Evolutionary conservation across 139 green algal species (phyloP).

Genomic region (Spirogloea muscicola): DNA sequence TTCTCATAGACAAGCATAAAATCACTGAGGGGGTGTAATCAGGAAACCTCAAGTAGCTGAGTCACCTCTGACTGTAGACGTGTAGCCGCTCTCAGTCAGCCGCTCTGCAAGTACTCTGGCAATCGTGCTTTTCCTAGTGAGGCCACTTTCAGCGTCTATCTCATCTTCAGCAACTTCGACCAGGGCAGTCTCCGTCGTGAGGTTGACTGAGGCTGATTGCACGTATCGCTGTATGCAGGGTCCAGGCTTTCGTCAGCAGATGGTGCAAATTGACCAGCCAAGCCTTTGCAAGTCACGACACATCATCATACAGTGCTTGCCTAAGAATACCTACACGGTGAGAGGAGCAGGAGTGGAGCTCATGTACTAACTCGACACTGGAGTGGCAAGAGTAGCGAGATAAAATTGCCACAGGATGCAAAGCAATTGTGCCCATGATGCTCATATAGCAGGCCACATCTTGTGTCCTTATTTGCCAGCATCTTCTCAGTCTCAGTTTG

Average conservation of each 20-base stretch:
- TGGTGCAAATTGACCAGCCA: background rate
- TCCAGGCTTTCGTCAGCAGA: background rate
- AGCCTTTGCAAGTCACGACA: background rate
- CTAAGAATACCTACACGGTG: slow-evolving; percentile 3
- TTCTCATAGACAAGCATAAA: too few relatives aligned
- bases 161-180: background rate
- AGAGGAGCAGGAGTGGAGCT: background rate
- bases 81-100: slow-evolving; percentile 39
- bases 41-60: too few relatives aligned
- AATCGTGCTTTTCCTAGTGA: background rate
- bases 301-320: background rate
- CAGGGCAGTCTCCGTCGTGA: slow-evolving; percentile 40
- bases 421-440: background rate
- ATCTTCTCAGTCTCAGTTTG: background rate
- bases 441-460: background rate
- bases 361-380: background rate
- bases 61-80: slow-evolving; percentile 28
- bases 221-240: slow-evolving; percentile 18
- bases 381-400: background rate
- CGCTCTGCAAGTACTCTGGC: slow-evolving; percentile 17
- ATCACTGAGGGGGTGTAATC: too few relatives aligned
- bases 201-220: slow-evolving; percentile 30
- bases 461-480: background rate
- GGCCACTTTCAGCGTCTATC: background rate
- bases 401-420: background rate